phyloP scores from a whole-genome alignment of 768 basidiomycete species.

The Lentinula edodes region DNA sequence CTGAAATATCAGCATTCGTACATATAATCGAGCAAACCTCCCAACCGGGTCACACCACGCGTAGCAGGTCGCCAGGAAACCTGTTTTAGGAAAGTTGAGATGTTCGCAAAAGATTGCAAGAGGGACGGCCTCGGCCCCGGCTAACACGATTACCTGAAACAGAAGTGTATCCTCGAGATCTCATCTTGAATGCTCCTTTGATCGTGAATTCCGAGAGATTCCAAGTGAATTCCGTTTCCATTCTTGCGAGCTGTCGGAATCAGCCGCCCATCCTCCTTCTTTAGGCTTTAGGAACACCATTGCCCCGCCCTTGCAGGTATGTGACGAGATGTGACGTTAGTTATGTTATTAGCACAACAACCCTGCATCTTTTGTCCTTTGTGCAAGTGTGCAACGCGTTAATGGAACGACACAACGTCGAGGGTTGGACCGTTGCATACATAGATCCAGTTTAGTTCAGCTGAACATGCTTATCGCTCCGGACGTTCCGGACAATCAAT shows the following conservation, averaged over 20 bases:
- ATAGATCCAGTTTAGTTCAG: neutral
- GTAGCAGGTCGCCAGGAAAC: conserved; percentile 32
- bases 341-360: neutral
- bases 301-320: neutral
- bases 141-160: conserved; percentile 20
- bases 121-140: conserved; percentile 19
- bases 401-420: neutral
- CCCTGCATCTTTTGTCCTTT: neutral
- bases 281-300: neutral
- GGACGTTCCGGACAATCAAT: neutral
- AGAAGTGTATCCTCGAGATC: conserved; percentile 29
- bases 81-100: conserved; percentile 28
- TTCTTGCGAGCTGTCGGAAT: conserved; percentile 9
- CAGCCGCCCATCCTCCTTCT: conserved; percentile 5
- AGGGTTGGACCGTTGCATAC: neutral
- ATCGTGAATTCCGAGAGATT: conserved; percentile 16
- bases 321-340: neutral
- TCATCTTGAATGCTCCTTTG: conserved; percentile 23
- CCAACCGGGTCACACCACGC: conserved; percentile 37
- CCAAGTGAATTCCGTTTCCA: conserved; percentile 12
- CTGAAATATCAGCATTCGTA: conserved; percentile 4
- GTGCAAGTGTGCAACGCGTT: neutral
- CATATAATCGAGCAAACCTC: conserved; percentile 18
- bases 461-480: neutral
- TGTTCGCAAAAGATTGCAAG: conserved; percentile 34